Evolutionary conservation across 2,329 filamentous ascomycete genomes (phyloP).

Genomic region (Aspergillus brasiliensis): DNA sequence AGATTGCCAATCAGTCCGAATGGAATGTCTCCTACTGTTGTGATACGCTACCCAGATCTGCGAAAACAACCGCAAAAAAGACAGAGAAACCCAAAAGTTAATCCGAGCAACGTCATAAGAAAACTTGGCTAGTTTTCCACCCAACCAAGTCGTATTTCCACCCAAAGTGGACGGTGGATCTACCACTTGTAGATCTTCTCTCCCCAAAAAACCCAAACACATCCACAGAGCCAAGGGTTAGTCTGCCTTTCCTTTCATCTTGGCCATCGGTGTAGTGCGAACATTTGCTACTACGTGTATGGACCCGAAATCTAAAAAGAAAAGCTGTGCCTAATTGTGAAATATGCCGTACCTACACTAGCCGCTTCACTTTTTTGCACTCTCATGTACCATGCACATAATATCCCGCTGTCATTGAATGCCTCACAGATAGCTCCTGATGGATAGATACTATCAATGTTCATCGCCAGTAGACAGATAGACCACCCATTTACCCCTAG

Average conservation of each 20-base stretch:
- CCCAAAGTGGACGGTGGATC: neutral
- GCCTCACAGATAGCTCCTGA: neutral
- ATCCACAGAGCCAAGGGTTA: neutral
- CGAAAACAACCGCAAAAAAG: neutral
- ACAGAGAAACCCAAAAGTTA: neutral
- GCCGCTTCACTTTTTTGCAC: neutral
- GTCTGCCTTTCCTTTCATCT: neutral
- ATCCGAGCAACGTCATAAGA: neutral
- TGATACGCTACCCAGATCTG: neutral
- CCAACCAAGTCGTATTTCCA: too few species aligned
- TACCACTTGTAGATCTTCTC: neutral
- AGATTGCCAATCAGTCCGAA: neutral
- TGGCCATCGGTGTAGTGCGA: neutral
- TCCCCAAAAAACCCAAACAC: neutral
- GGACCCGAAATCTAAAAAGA: neutral
- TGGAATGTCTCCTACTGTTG: neutral
- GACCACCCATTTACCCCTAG: too few species aligned
- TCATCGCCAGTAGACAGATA: too few species aligned
- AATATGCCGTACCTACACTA: neutral
- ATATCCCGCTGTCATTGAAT: neutral
- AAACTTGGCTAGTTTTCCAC: neutral
- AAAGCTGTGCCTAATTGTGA: too few species aligned
- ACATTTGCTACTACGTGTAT: neutral
- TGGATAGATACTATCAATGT: neutral
- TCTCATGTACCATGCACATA: neutral